Conservation (phyloP, 805 yeast genomes). For the Dipodascus albidus region DNA sequence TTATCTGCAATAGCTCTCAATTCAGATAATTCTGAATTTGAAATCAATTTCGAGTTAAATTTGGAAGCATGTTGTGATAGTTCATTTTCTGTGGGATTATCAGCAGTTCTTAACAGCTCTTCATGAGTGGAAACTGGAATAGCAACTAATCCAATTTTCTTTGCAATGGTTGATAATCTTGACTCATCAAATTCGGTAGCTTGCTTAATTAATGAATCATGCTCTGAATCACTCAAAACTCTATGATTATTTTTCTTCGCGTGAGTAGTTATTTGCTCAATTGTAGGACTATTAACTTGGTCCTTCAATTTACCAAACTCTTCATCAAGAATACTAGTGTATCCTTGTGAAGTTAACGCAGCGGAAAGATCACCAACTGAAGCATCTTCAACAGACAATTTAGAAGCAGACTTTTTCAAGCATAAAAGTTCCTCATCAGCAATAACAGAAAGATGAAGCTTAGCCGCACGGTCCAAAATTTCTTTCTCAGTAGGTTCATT, state of each 20-base stretch:
- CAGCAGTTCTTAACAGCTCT: conserved; percentile 6
- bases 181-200: not conserved
- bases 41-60: not conserved
- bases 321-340: not conserved
- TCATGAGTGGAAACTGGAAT: conserved; percentile 13
- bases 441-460: not conserved
- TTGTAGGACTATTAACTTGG: conserved; percentile 10
- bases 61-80: conserved; percentile 11
- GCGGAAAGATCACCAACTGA: not conserved
- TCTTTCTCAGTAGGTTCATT: not conserved
- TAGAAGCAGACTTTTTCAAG: not conserved
- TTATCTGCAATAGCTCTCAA: conserved; percentile 4
- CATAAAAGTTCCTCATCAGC: not conserved
- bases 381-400: not conserved
- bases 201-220: not conserved
- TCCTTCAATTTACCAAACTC: not conserved
- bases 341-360: not conserved
- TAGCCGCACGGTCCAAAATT: not conserved
- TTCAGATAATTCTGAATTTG: not conserved
- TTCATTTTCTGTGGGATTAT: conserved; percentile 12
- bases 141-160: conserved; percentile 19
- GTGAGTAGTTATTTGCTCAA: not conserved
- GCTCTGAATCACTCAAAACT: not conserved
- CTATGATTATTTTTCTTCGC: not conserved
- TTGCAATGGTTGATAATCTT: not conserved